Evolutionary conservation across 768 basidiomycete genomes (phyloP).

Genomic region (Artomyces pyxidatus): DNA sequence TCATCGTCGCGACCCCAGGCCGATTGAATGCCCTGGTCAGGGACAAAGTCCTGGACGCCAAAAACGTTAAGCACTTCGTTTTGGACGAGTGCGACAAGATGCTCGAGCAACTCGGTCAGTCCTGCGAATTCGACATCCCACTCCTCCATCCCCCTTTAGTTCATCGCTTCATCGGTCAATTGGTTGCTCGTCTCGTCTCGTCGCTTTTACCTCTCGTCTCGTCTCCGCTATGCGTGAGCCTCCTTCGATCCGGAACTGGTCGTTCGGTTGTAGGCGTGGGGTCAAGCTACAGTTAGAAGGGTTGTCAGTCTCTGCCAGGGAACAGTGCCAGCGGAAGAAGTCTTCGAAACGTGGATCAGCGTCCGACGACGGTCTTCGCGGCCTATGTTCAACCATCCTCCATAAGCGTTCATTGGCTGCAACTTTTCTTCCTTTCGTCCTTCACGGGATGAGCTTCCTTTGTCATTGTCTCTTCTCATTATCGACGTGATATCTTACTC

Average conservation of each 20-base stretch:
- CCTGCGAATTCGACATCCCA: conserved; percentile 67
- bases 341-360: not conserved
- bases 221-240: conserved; percentile 14
- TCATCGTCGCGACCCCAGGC: conserved; percentile 97
- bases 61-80: conserved; percentile 98
- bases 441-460: conserved; percentile 26
- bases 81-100: conserved; percentile 99
- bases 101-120: conserved; percentile 99
- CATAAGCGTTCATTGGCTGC: conserved; percentile 7
- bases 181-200: conserved; percentile 42
- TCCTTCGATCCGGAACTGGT: conserved; percentile 16
- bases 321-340: not conserved
- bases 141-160: conserved; percentile 25
- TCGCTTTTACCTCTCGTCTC: conserved; percentile 29
- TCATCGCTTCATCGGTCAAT: conserved; percentile 19
- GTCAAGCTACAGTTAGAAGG: conserved; percentile 8
- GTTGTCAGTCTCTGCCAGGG: not conserved
- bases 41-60: conserved; percentile 92
- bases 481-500: conserved; percentile 52
- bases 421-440: conserved; percentile 24
- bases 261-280: conserved; percentile 13
- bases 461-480: conserved; percentile 44
- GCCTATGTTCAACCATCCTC: not conserved
- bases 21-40: conserved; percentile 91
- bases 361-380: not conserved